Evolutionary conservation across 768 basidiomycete genomes (phyloP), one percentile per base, ranked within the genome.

Genomic region (Tylopilus cervinicoccineus): DNA sequence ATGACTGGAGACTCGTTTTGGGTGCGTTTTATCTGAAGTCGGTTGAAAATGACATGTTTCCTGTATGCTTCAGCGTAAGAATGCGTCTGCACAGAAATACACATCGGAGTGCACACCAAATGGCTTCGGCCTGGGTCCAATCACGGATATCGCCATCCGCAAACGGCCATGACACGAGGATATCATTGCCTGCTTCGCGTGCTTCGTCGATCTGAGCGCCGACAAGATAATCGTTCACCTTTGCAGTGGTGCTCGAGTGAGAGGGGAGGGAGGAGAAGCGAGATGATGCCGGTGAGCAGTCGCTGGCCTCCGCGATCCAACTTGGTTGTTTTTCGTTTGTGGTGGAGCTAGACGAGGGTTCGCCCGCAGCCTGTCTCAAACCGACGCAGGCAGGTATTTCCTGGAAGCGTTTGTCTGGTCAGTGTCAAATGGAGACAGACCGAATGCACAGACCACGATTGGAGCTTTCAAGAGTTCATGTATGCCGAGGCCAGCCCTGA

Each of bases 1-100:
- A 93, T 75, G 46, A 91, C 80, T 2, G 91, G 89, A 16, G 88
- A 93, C 63, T 93, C 90, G 62, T 93, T 93, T 58, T 90, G 89
- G 7, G 79, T 79, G 47, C 93, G 86, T 44, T 87, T 80, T 43
- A 89, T 80, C 52, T 83, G 79, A 19, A 95, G 76, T 46, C 75
- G 76, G 45, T 72, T 76, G 69, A 93, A 92, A 16, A 96, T 76
- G 42, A 88, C 70, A 58, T 94, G 73, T 72, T 93, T 93, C 88
- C 92, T 94, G 70, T 28, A 45, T 29, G 39, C 23, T 24, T 51
- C 19, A 16, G 42, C 24, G 40, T 47, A 38, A 54, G 38, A 42
- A 38, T 52, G 27, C 40, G 38, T n/a, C n/a, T 19, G 20, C 32
- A 45, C 11, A n/a, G 43, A 31, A 26, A n/a, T 28, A 38, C 11